Base-by-base conservation (phyloP, 371 early-diverging fungal species). In the Saksenaea oblongispora region DNA sequence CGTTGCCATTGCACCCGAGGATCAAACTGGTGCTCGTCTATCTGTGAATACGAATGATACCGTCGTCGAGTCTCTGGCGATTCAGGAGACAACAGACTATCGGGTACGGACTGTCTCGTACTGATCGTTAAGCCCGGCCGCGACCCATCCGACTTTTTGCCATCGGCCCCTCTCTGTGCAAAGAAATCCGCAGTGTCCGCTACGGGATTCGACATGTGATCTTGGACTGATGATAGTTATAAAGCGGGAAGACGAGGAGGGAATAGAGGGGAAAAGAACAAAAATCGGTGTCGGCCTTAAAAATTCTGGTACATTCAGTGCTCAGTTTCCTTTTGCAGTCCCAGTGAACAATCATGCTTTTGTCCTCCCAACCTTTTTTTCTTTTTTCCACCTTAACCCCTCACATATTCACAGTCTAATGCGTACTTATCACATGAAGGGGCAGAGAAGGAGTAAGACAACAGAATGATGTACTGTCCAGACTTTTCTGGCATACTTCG, bases 161-260 rank as follows among this genome's bases (percentile, higher is more conserved):
- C 18, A 44, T 51, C 42, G 9, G 56, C 31, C 14, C 34, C 58
- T 62, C n/a, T 72, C 65, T 65, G 64, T 31, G 59, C 36, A 68
- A 72, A 79, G 44, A 74, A 75, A 26, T 72, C 76, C 28, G 74
- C 71, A 35, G 69, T 60, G 34, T 75, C 79, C 61, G 72, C 69
- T 56, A 75, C 72, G 15, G 79, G 73, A 54, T 71, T 75, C 24
- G 79, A 69, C 74, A 75, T 75, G 31, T 44, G 22, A 47, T 22
- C 51, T 11, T 47, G 51, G 7, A 22, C 4, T 58, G 15, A 39
- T 58, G 35, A 10, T 42, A 56, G 34, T 37, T 56, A 34, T 28
- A 22, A 36, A 37, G 58, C 58, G 37, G 41, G 34, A 37, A 47
- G 18, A 47, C 51, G 37, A 31, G 31, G 31, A 31, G 31, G 7